Percentiles rank a stretch among this genome's conserved stretches.
Evolutionary conservation across 2,329 filamentous ascomycete genomes (phyloP).

Genomic region (Pestalotiopsis sp.): DNA sequence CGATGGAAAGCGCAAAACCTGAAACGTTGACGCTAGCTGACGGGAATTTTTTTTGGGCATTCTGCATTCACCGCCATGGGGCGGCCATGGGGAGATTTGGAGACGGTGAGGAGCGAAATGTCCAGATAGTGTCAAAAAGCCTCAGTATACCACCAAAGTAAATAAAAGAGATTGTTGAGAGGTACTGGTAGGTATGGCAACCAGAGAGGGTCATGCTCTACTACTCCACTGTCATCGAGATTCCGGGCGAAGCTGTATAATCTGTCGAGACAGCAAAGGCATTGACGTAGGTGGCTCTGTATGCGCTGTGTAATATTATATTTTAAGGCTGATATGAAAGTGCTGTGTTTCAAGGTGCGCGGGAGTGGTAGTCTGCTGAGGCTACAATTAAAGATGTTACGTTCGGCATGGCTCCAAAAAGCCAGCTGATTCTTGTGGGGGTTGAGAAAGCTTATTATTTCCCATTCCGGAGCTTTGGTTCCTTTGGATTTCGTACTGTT

Average conservation of each 20-base stretch:
- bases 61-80: neutral
- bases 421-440: neutral
- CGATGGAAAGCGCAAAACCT: neutral
- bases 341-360: neutral
- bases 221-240: slow-evolving; percentile 2
- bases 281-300: neutral
- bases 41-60: neutral
- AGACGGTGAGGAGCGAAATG: neutral
- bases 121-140: neutral
- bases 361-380: neutral
- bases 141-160: no score
- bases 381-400: neutral
- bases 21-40: neutral
- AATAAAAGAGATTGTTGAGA: neutral
- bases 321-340: neutral
- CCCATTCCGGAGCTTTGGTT: neutral
- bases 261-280: neutral
- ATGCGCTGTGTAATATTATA: neutral
- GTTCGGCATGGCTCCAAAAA: neutral
- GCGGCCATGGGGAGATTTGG: neutral
- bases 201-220: neutral
- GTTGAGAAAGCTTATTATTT: no score
- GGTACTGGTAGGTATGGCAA: neutral
- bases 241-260: neutral
- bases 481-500: no score